These are phyloP conservation scores for Cucurbita maxima DNA, from an alignment of 306 rosid species.

Conservation along the genomic window DNA sequence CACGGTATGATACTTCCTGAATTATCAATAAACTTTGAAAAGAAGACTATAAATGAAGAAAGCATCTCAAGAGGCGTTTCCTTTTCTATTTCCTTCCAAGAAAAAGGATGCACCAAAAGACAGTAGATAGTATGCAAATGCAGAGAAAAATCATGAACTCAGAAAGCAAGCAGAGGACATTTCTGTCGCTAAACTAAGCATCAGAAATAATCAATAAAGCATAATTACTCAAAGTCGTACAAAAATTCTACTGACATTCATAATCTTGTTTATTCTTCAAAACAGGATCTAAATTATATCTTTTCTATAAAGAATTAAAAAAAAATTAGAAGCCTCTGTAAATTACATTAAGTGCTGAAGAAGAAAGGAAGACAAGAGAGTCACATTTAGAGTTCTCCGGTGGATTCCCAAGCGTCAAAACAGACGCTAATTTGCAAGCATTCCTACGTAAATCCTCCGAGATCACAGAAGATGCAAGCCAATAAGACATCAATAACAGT, in stretches of 20 bases:
- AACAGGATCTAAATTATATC: not conserved
- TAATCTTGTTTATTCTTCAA: not conserved
- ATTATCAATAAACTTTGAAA: not conserved
- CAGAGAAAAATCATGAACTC: not conserved
- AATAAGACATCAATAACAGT: not conserved
- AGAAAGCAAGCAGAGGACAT: not conserved
- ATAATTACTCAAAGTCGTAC: not conserved
- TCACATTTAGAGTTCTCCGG: not conserved
- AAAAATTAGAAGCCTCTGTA: not conserved
- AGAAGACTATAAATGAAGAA: not conserved
- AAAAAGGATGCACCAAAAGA: not conserved
- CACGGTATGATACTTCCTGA: not conserved
- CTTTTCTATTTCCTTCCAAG: not conserved
- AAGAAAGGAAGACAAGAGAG: not conserved
- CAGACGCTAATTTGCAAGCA: not conserved
- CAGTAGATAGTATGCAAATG: not conserved
- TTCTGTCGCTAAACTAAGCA: not conserved
- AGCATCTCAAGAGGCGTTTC: not conserved
- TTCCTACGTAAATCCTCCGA: not conserved
- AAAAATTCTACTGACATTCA: not conserved
- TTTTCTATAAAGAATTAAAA: not conserved
- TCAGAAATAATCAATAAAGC: not conserved
- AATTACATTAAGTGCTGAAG: not conserved
- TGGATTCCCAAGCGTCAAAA: not conserved
- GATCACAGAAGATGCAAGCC: not conserved